A percentile compares a stretch with the other conserved stretches of the same genome.
Conservation (phyloP, 2,329 filamentous ascomycete genomes). For the Alternaria consortialis region DNA sequence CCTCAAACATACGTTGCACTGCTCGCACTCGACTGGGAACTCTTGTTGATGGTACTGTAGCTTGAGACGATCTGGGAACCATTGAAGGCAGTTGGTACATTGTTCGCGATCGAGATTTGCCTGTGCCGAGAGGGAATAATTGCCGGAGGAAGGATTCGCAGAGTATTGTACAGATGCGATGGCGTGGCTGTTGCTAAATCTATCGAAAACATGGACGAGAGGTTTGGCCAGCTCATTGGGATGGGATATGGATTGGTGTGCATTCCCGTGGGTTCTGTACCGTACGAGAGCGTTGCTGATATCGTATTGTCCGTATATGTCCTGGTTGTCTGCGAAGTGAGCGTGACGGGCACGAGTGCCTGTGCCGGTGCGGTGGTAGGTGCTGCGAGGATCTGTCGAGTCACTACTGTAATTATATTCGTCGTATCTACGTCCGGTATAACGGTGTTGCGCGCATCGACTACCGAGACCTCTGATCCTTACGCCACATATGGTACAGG, state of each 20-base stretch:
- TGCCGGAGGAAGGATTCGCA: constrained; percentile 11
- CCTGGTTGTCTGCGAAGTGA: background rate
- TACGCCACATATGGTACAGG: constrained; percentile 16
- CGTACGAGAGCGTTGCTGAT: background rate
- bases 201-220: constrained; percentile 20
- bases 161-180: constrained; percentile 25
- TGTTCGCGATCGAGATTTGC: constrained; percentile 35
- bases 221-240: constrained; percentile 1
- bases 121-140: constrained; percentile 21
- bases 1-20: constrained; percentile 28
- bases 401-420: constrained; percentile 15
- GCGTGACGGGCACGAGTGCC: background rate
- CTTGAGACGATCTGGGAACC: constrained; percentile 26
- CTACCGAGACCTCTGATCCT: constrained; percentile 22
- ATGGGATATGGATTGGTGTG: background rate
- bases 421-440: background rate
- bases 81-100: constrained; percentile 25
- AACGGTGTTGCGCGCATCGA: constrained; percentile 21
- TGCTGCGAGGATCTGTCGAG: constrained; percentile 10
- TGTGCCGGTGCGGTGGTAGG: constrained; percentile 10
- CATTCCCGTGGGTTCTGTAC: background rate
- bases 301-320: constrained; percentile 8
- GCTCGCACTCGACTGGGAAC: constrained; percentile 26
- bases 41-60: constrained; percentile 23
- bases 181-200: constrained; percentile 20